These are phyloP conservation scores for Vickermania ingenoplastis DNA, from an alignment of 208 protist species.

Conservation along the genomic window DNA sequence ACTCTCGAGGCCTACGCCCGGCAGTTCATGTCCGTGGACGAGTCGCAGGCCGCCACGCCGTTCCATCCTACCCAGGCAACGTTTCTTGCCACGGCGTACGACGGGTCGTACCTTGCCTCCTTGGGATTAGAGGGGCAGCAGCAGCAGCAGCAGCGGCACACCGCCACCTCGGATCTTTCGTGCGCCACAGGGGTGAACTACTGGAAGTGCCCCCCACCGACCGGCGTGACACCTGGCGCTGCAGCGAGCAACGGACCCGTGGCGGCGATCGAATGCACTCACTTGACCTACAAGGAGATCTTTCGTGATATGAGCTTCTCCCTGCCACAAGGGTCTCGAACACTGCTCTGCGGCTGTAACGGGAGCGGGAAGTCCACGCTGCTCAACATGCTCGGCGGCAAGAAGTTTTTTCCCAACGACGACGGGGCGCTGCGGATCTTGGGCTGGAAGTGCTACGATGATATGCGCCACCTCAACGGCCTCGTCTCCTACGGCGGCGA, in stretches of 20 bases:
- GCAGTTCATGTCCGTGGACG: slow-evolving; percentile 19
- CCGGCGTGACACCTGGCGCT: background rate
- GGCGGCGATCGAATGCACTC: slow-evolving; percentile 33
- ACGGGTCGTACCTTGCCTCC: background rate
- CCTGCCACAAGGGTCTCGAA: slow-evolving; percentile 45
- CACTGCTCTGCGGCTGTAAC: slow-evolving; percentile 92
- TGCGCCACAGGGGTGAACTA: background rate
- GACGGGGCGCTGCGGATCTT: slow-evolving; percentile 46
- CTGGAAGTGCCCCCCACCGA: background rate
- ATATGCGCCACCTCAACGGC: slow-evolving; percentile 56
- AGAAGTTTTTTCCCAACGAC: slow-evolving; percentile 65
- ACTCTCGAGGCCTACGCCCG: slow-evolving; percentile 43
- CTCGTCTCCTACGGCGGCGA: slow-evolving; percentile 54
- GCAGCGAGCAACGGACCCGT: background rate
- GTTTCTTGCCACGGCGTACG: background rate
- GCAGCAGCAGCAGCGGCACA: background rate
- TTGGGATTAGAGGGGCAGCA: background rate
- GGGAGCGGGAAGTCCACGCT: slow-evolving; percentile 91
- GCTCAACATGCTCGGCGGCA: slow-evolving; percentile 87
- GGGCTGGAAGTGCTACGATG: slow-evolving; percentile 55
- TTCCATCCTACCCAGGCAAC: background rate
- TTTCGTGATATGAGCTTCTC: slow-evolving; percentile 46
- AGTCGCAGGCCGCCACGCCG: background rate
- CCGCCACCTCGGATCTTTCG: background rate
- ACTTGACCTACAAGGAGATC: slow-evolving; percentile 55